Conservation (phyloP, 208 protist species). For the Kentomonas sorsogonicus region DNA sequence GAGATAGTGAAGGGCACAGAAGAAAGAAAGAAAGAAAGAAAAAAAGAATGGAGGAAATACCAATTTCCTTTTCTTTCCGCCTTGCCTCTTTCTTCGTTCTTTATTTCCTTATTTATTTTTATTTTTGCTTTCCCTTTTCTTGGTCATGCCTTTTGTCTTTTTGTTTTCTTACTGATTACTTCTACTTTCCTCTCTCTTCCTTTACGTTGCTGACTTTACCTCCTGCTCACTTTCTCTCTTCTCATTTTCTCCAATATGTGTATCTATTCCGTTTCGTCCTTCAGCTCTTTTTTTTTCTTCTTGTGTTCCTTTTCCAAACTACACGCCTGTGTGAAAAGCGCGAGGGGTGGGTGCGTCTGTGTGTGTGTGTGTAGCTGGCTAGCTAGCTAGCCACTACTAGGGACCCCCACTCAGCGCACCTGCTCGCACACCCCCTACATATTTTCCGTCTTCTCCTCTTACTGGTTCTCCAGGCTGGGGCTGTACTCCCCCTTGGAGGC, state of each 20-base stretch:
- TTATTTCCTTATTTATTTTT: not conserved
- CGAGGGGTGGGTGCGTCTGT: not conserved
- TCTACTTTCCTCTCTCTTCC: too few species aligned
- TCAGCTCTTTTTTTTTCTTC: too few species aligned
- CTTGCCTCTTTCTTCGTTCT: not conserved
- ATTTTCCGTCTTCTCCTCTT: too few species aligned
- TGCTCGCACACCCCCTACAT: too few species aligned
- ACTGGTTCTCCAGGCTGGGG: constrained; percentile 41
- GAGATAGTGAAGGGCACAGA: too few species aligned
- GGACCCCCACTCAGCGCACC: too few species aligned
- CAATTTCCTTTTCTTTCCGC: not conserved
- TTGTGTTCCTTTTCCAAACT: too few species aligned
- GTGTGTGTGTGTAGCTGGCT: constrained; percentile 34
- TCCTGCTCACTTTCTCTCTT: too few species aligned
- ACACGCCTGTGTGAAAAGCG: not conserved
- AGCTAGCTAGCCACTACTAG: constrained; percentile 46
- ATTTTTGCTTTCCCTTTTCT: constrained; percentile 1
- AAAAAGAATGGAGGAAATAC: constrained; percentile 8
- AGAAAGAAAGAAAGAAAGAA: not conserved
- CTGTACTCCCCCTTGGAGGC: constrained; percentile 52
- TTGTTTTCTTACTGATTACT: too few species aligned
- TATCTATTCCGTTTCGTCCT: too few species aligned
- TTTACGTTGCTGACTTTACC: too few species aligned
- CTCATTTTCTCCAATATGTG: too few species aligned
- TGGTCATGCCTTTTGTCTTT: not conserved